A percentile compares a stretch with the other conserved stretches of the same genome.
Conservation (phyloP, 768 basidiomycete species). For the Calvatia gigantea region DNA sequence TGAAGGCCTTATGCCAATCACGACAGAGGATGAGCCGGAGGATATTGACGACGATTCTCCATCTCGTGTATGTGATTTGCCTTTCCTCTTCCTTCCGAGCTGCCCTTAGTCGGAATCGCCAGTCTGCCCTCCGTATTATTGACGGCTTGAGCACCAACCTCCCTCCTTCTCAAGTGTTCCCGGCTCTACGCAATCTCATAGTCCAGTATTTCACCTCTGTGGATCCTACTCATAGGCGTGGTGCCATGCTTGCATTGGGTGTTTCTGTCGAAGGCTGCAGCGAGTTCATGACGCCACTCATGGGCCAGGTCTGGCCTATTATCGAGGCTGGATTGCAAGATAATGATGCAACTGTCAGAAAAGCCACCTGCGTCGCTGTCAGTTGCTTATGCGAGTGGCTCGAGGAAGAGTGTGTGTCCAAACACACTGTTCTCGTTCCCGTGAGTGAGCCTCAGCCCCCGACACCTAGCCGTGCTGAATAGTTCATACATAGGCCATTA, state of each 20-base stretch:
- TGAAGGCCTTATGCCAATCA: constrained; percentile 89
- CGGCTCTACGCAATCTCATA: constrained; percentile 79
- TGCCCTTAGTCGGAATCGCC: constrained; percentile 1
- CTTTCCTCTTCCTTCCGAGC: neutral
- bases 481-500: constrained; percentile 59
- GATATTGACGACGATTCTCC: constrained; percentile 93
- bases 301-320: constrained; percentile 90
- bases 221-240: constrained; percentile 78
- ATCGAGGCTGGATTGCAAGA: constrained; percentile 88
- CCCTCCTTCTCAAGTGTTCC: constrained; percentile 95
- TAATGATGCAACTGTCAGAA: constrained; percentile 79
- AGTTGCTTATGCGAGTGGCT: constrained; percentile 98
- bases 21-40: constrained; percentile 90
- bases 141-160: constrained; percentile 90
- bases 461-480: constrained; percentile 5
- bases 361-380: constrained; percentile 94
- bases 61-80: constrained; percentile 66
- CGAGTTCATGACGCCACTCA: constrained; percentile 94
- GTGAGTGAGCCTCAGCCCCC: constrained; percentile 38
- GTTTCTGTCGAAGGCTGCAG: constrained; percentile 96
- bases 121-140: constrained; percentile 93
- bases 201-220: constrained; percentile 80
- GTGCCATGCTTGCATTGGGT: constrained; percentile 93
- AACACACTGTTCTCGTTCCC: constrained; percentile 83
- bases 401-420: constrained; percentile 84